These are phyloP conservation scores for Mucor plumbeus DNA, from an alignment of 371 early-diverging fungal species.

Conservation along the genomic window DNA sequence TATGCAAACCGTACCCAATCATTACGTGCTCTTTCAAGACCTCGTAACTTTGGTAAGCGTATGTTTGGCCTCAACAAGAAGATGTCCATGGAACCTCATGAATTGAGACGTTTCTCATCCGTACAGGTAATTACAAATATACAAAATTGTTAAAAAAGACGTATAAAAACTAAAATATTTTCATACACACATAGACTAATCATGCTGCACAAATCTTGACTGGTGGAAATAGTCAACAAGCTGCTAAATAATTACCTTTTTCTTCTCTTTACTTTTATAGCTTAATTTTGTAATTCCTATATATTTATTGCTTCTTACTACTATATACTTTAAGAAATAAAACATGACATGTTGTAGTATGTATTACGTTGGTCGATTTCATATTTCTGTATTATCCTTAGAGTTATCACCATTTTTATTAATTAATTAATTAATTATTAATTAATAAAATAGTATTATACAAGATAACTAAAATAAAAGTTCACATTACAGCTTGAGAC, in stretches of 20 bases:
- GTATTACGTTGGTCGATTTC: too few relatives aligned
- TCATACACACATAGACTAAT: slow-evolving; percentile 20
- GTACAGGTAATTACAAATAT: slow-evolving; percentile 22
- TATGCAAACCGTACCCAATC: slow-evolving; percentile 56
- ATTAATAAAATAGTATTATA: too few relatives aligned
- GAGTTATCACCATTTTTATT: too few relatives aligned
- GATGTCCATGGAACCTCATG: slow-evolving; percentile 36
- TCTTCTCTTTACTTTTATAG: not conserved
- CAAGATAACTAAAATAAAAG: too few relatives aligned
- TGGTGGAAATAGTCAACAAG: slow-evolving; percentile 1
- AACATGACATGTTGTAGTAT: too few relatives aligned
- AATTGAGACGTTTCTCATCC: slow-evolving; percentile 35
- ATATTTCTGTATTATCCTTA: too few relatives aligned
- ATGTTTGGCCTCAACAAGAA: slow-evolving; percentile 38
- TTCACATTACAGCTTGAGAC: too few relatives aligned
- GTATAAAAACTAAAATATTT: not conserved
- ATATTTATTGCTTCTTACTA: too few relatives aligned
- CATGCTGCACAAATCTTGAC: slow-evolving; percentile 27
- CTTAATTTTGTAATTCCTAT: too few relatives aligned
- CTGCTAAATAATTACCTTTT: not conserved
- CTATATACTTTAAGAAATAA: too few relatives aligned
- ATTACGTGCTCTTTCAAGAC: slow-evolving; percentile 41
- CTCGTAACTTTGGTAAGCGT: slow-evolving; percentile 45
- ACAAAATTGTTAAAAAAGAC: not conserved
- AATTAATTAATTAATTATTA: too few relatives aligned